Base-by-base conservation (phyloP, 2,329 filamentous ascomycete genomes). In the Neoascochyta sp. region DNA sequence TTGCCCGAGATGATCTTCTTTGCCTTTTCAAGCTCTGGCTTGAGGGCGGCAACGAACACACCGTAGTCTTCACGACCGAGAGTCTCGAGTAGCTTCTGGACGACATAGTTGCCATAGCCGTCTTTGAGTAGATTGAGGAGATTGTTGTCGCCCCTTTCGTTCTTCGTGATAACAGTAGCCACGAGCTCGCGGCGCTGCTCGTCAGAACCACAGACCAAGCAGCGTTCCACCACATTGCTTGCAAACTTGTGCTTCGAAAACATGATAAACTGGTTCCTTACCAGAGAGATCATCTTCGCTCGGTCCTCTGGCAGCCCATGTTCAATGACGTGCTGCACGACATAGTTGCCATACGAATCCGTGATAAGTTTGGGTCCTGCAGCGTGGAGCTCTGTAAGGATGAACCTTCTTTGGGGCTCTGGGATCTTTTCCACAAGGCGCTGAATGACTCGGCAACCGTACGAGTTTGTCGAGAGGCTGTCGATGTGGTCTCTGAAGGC, bases 141-240 rank as follows among this genome's bases (percentile, higher is more conserved):
- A n/a, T 80, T 77, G 33, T 72, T 81, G 33, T 80, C 78, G 9
- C 83, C 83, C 23, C 83, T 76, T 6, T 75, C 72, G 30, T 76
- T 76, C 10, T 71, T 58, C 2, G 71, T 70, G 9, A 53, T 47
- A 16, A 61, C 43, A 6, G 51, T 54, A 3, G 52, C 39, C 30
- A 85, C 75, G 36, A 95, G 87, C 17, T 74, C 71, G 18, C 71
- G 74, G 29, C 83, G 80, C 57, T 94, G 83, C 28, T 80, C 70
- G 12, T 75, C 68, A 1, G 78, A 78, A 12, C 86, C 86, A 45
- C 74, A 76, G 32, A 83, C 71, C 38, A 96, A 82, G 57, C 88
- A 94, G 63, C 87, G 90, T 64, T 98, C 92, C 1, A 98, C 90
- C 3, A 98, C 90, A 50, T 98, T 96, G 54, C 89, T 95, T 1